Base-by-base conservation (phyloP, 2,329 filamentous ascomycete species). In the Fusarium guadeloupense region DNA sequence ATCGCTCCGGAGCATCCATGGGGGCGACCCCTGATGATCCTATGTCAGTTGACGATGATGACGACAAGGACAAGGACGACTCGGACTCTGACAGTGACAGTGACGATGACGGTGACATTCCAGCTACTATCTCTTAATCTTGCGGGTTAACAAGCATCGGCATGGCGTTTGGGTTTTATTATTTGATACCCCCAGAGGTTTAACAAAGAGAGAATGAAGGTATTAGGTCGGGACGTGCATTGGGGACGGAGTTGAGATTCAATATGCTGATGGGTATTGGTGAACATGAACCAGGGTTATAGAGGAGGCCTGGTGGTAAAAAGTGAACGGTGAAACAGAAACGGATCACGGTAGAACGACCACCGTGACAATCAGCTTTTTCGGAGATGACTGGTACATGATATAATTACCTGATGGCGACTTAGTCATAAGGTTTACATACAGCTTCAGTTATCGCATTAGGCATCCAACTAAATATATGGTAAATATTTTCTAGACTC, bases 21-120 rank as follows among this genome's bases (percentile, higher is more conserved):
- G 52, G 54, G 23, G 65, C 59, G 20, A 66, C 69, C 16, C 55
- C 59, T 17, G 64, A 65, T 25, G 70, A 72, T 14, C 67, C 68
- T 10, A 71, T 75, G 69, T 52, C 63, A 25, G 67, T 72, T 26
- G 67, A 72, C 30, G 48, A 58, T 21, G 56, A 64, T 12, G 42
- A 49, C 25, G 60, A 64, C 21, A 41, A 58, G 12, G 44, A 40
- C 9, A 23, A 54, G 12, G 47, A 68, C 26, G 56, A 67, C 30
- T 63, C 65, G 23, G 69, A 64, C 14, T 48, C 47, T 16, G 59
- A 69, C 43, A 69, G 68, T 10, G 58, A 69, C 20, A 52, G 53
- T 10, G 59, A 64, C 13, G 42, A 50, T 21, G 60, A 64, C 13
- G 42, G 55, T 21, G 60, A 64, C 19, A 76, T 75, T 40, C 72